Base-by-base conservation (phyloP, 1,139 yeast genomes). In the Magnusiomyces paraingens region DNA sequence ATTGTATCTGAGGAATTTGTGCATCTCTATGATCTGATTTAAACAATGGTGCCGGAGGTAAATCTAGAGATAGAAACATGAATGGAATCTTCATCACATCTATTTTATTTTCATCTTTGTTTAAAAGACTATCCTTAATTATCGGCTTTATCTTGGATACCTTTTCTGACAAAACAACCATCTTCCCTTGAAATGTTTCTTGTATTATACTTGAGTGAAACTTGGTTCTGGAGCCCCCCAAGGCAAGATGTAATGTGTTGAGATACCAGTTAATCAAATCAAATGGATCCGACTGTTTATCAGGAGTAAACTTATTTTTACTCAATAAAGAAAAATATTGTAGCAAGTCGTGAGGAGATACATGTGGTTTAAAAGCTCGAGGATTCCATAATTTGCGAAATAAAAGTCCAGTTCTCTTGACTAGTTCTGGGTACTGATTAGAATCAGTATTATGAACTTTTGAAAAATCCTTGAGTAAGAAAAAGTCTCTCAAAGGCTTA, bases 281-380 rank as follows among this genome's bases (percentile, higher is more conserved):
- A 57, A 78, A 79, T 0, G 94, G 91, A 43, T 81, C 79, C 2
- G 67, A 64, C 48, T 73, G 73, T 11, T 61, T 61, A 14, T 68
- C 68, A 1, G 73, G 59, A 1, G 75, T 64, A 61, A 78, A 79
- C 46, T 67, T 64, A 56, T 75, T 76, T 49, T 75, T 73, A 0
- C 84, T 75, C 17, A 64, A 55, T 0, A 68, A 61, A 0, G 78
- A 68, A 1, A 84, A 67, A 53, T 69, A 70, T 58, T 81, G 83
- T 50, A 84, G 66, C 14, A 86, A 70, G 51, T 83, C 88, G 61
- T 81, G 85, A 0, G 90, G 85, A 0, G 93, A 82, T 1, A 85
- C 74, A 63, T 84, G 89, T 2, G 75, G 68, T 57, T 78, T 78
- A 65, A 81, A 82, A 22, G 86, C 71, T 46, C 70, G 69, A 1